A percentile compares a stretch with the other conserved stretches of the same genome.
phyloP scores from a whole-genome alignment of 2,329 filamentous ascomycete genomes.

The Huntiella decipiens region DNA sequence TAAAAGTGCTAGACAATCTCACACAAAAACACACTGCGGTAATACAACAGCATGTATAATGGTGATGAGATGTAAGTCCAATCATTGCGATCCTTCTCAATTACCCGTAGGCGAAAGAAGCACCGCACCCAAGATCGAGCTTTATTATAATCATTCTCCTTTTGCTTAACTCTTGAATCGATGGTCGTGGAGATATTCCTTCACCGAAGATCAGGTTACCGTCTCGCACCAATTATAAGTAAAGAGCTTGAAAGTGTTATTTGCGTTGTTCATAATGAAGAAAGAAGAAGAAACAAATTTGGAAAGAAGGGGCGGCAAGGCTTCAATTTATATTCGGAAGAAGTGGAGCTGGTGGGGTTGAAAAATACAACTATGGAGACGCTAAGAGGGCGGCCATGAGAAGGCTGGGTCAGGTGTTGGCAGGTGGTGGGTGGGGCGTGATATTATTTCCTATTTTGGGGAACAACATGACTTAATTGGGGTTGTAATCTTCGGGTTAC shows the following conservation, averaged over 20 bases:
- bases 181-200: conserved; percentile 29
- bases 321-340: background rate
- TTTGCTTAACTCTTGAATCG: conserved; percentile 25
- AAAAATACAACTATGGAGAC: background rate
- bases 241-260: conserved; percentile 23
- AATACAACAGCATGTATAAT: background rate
- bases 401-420: background rate
- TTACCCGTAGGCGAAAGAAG: conserved; percentile 24
- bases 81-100: conserved; percentile 41
- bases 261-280: conserved; percentile 29
- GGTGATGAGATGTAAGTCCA: conserved; percentile 30
- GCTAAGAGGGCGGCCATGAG: background rate
- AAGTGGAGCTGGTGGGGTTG: background rate
- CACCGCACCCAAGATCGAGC: conserved; percentile 43
- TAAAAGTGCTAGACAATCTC: no score
- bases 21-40: no score
- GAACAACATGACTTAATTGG: background rate
- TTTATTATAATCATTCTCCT: conserved; percentile 27
- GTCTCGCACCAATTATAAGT: conserved; percentile 24
- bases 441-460: background rate
- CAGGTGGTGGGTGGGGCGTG: background rate
- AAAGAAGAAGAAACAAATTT: conserved; percentile 16
- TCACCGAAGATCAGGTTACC: conserved; percentile 17
- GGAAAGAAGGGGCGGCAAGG: background rate
- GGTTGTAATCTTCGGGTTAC: background rate